Base-by-base conservation (phyloP, 352 stramenopile species). In the Phytophthora palmivora region DNA sequence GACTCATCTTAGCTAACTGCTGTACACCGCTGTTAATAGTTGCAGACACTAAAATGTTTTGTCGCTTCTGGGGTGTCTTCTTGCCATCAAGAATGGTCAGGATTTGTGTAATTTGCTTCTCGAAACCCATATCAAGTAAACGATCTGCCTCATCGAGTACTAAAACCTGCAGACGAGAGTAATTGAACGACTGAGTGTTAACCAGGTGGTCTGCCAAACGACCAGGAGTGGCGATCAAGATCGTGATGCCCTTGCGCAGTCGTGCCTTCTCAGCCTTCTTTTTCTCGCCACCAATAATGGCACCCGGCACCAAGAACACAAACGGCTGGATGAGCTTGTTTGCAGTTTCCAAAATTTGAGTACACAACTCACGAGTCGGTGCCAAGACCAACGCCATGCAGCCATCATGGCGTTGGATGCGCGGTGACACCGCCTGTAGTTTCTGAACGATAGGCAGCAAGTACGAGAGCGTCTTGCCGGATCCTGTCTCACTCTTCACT, bases 71-170 rank as follows among this genome's bases (percentile, higher is more conserved):
- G 18, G 94, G 87, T 9, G 82, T 82, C 30, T 91, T 96, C 67
- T 98, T 92, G n/a, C 84, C 82, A 51, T 98, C 97, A 12, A 96
- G 91, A 52, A 99, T 92, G 52, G 72, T 73, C 54, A 99, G 83
- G 67, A 99, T 99, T 43, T 97, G 89, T 43, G 94, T 95, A 77
- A 99, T 99, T 75, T 99, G 96, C 50, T 98, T 98, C 77, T 99
- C 97, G 65, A 99, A 99, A 24, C 97, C 98, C 98, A 99, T 99
- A 74, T 99, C 98, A 11, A 99, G 75, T 92, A 99, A 97, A 32
- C 97, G 88, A 92, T 99, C 98, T 67, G 97, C 97, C 66, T 99
- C 98, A 69, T 99, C 98, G 0, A 99, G 82, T 15, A 99, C 88
- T 24, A 99, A 82, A 78, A 99, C 92, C 37, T 93, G 89, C 30